Percentiles rank a stretch among this genome's conserved stretches.
phyloP scores from a whole-genome alignment of 768 basidiomycete species.

The Royoungia palumana region DNA sequence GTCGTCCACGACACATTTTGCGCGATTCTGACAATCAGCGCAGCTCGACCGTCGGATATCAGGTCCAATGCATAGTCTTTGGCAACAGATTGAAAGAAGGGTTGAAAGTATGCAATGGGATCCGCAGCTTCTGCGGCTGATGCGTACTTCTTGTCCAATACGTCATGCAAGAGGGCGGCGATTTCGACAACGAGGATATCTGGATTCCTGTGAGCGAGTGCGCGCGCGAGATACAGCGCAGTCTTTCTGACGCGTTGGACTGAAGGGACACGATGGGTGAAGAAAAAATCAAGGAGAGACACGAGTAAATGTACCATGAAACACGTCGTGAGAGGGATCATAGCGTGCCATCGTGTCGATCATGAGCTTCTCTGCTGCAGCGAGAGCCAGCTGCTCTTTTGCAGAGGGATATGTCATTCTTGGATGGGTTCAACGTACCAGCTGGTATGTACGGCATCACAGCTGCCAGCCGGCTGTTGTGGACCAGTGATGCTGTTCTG shows the following conservation, averaged over 20 bases:
- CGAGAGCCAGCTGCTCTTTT: slow-evolving; percentile 50
- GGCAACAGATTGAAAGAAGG: slow-evolving; percentile 54
- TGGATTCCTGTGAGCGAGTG: slow-evolving; percentile 41
- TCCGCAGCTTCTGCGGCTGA: slow-evolving; percentile 52
- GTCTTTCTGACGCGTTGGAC: slow-evolving; percentile 82
- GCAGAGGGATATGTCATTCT: slow-evolving; percentile 42
- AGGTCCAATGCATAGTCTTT: slow-evolving; percentile 49
- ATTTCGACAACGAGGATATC: slow-evolving; percentile 80
- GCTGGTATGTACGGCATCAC: no score
- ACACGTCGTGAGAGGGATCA: slow-evolving; percentile 78
- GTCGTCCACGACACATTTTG: slow-evolving; percentile 85
- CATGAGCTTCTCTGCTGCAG: slow-evolving; percentile 68
- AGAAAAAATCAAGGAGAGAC: not conserved
- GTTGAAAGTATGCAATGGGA: slow-evolving; percentile 63
- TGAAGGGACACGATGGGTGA: slow-evolving; percentile 32
- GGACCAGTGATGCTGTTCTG: no score
- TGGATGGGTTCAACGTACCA: no score
- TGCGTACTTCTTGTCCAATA: slow-evolving; percentile 84
- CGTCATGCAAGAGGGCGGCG: slow-evolving; percentile 85
- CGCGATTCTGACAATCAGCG: slow-evolving; percentile 55
- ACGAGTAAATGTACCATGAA: slow-evolving; percentile 55
- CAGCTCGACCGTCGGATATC: slow-evolving; percentile 57
- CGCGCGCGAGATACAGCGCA: slow-evolving; percentile 63
- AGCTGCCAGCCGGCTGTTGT: no score
- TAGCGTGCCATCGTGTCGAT: slow-evolving; percentile 68